phyloP scores from a whole-genome alignment of 2,329 filamentous ascomycete genomes.

The Lachnellula occidentalis region DNA sequence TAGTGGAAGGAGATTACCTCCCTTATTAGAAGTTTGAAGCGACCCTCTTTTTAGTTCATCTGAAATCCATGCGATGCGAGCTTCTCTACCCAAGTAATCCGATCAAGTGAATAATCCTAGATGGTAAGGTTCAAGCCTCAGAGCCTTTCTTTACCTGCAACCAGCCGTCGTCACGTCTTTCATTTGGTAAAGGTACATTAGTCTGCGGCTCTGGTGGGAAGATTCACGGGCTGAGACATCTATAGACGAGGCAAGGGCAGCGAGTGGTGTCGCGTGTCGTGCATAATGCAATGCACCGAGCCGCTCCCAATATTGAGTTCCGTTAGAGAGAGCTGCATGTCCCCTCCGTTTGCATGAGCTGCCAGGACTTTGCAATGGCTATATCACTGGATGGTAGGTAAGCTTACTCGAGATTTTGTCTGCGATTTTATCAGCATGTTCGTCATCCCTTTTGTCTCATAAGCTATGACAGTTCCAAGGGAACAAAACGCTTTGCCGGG shows the following conservation, averaged over 20 bases:
- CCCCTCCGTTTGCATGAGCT: background rate
- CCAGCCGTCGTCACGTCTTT: no score
- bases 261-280: background rate
- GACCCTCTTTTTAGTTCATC: no score
- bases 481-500: constrained; percentile 9
- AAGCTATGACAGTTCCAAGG: background rate
- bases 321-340: background rate
- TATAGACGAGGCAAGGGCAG: background rate
- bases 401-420: background rate
- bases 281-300: background rate
- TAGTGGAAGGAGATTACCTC: background rate
- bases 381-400: background rate
- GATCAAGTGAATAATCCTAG: no score
- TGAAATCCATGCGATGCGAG: no score
- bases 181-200: background rate
- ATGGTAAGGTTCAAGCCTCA: no score
- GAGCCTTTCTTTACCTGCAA: no score
- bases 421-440: no score
- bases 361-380: background rate
- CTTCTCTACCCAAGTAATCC: no score
- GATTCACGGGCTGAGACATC: background rate
- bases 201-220: background rate
- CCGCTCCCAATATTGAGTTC: background rate
- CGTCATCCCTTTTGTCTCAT: background rate
- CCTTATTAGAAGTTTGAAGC: no score